Conservation (phyloP, 352 stramenopile species). For the Pythium pectinolyticum region DNA sequence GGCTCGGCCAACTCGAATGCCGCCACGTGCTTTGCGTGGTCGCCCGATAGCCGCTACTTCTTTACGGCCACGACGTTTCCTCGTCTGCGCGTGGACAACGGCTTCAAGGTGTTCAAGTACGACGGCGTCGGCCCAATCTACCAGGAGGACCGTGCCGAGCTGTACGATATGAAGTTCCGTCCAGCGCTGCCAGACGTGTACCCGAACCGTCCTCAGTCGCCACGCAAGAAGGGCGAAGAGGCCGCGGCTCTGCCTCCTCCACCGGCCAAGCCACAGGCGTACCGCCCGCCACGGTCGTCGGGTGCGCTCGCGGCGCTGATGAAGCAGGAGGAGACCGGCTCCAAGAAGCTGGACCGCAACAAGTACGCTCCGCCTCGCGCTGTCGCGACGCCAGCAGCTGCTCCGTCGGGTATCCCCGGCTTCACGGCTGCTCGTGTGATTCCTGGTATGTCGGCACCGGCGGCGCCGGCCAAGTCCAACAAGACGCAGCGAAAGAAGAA, state of each 20-base stretch:
- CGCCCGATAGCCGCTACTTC: constrained; percentile 94
- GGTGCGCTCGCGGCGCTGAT: constrained; percentile 94
- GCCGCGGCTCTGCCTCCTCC: constrained; percentile 41
- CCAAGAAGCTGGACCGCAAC: constrained; percentile 83
- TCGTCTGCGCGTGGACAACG: constrained; percentile 99
- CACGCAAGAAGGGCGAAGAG: constrained; percentile 65
- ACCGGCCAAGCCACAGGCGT: constrained; percentile 77
- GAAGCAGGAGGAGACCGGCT: constrained; percentile 80
- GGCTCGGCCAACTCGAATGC: constrained; percentile 80
- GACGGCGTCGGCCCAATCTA: constrained; percentile 91
- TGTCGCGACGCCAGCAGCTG: constrained; percentile 6
- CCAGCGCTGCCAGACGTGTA: constrained; percentile 77
- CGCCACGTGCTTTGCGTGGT: constrained; percentile 89
- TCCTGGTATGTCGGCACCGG: constrained; percentile 58
- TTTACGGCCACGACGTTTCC: constrained; percentile 95
- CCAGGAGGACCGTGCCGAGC: constrained; percentile 76
- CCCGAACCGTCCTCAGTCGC: constrained; percentile 87
- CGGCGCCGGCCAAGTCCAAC: constrained; percentile 67
- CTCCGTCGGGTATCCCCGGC: constrained; percentile 39
- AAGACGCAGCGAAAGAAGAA: constrained; percentile 87
- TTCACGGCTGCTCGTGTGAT: constrained; percentile 49
- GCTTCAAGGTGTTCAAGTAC: constrained; percentile 96
- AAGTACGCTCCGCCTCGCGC: constrained; percentile 71
- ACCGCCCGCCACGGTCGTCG: constrained; percentile 83
- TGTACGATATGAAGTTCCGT: constrained; percentile 89